A percentile compares a stretch with the other conserved stretches of the same genome.
These are phyloP conservation scores for Pezicula carpinea DNA, from an alignment of 2,329 filamentous ascomycete species.

Conservation along the genomic window DNA sequence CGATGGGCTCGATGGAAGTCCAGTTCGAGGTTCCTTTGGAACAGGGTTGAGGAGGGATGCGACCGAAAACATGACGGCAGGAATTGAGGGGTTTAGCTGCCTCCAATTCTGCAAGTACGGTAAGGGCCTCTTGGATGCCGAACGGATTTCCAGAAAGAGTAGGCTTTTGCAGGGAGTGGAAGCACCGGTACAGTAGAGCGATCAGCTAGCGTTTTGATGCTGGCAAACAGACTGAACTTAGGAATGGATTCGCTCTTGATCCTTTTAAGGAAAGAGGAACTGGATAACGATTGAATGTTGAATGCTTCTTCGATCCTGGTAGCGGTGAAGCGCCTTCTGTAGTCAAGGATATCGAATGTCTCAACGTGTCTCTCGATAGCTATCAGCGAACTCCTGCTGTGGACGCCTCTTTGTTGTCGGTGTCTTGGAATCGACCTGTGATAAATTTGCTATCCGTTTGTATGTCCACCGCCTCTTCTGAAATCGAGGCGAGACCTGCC, in stretches of 20 bases:
- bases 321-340: slow-evolving; percentile 20
- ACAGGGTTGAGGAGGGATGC: slow-evolving; percentile 63
- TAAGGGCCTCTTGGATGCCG: slow-evolving; percentile 16
- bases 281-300: slow-evolving; percentile 18
- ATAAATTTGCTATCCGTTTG: slow-evolving; percentile 40
- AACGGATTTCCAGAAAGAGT: slow-evolving; percentile 13
- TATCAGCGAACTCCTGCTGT: slow-evolving; percentile 34
- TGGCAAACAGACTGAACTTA: slow-evolving; percentile 22
- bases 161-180: slow-evolving; percentile 9
- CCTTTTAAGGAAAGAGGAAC: slow-evolving; percentile 17
- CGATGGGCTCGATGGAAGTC: slow-evolving; percentile 37
- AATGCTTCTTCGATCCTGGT: slow-evolving; percentile 19
- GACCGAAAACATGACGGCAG: slow-evolving; percentile 55
- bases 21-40: slow-evolving; percentile 29
- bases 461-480: slow-evolving; percentile 44
- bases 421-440: slow-evolving; percentile 42
- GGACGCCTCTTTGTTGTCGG: slow-evolving; percentile 40
- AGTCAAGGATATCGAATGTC: slow-evolving; percentile 17
- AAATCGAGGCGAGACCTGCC: slow-evolving; percentile 36
- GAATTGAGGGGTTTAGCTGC: slow-evolving; percentile 13
- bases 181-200: slow-evolving; percentile 15
- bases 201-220: slow-evolving; percentile 16
- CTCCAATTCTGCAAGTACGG: slow-evolving; percentile 22
- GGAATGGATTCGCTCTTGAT: slow-evolving; percentile 14
- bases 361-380: slow-evolving; percentile 16